Evolutionary conservation across 176 grass and related monocot species (phyloP), one percentile per base, ranked within the genome.

Genomic region (Oryza meridionalis): DNA sequence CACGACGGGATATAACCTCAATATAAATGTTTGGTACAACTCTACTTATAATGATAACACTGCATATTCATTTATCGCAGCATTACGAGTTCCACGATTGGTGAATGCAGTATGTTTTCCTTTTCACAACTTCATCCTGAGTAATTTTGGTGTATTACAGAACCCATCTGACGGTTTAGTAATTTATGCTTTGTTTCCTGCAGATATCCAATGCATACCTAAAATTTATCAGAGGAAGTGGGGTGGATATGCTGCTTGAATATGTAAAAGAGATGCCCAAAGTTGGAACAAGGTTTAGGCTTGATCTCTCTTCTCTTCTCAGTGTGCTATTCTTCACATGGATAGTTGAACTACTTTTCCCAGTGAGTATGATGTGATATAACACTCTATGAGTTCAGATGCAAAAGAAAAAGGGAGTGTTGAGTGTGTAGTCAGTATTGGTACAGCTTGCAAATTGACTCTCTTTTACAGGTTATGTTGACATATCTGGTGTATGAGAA

Each of bases 191-290:
- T 67, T 22, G 12, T 75, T 82, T 87, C 76, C 33, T 84, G 68
- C 79, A 95, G 96, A 87, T 87, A 73, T 93, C 91, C 40, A 95
- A 93, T 64, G 62, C 89, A 70, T 95, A 88, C 76, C 85, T 98
- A 13, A 92, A 81, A 82, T 88, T 89, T 77, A 82, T 91, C 42
- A 91, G 51, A 93, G 89, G 93, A 70, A 70, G 9, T 62, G 70
- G 43, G 32, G 73, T 84, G 6, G 75, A 86, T 29, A 83, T 95
- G 85, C 67, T 87, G 65, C 83, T 98, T 81, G 85, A 90, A 76
- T 95, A 82, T 90, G 87, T 98, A 9, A 93, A 90, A 90, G 96
- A 98, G 58, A 98, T 93, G 86, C 93, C 96, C 66, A 93, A 95
- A 90, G 51, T 83, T 70, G 89, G 87, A 86, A 93, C 91, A 67